Percentiles rank a stretch among this genome's conserved stretches.
phyloP scores from a whole-genome alignment of 1,139 yeast genomes.

The Meyerozyma smithsonii region DNA sequence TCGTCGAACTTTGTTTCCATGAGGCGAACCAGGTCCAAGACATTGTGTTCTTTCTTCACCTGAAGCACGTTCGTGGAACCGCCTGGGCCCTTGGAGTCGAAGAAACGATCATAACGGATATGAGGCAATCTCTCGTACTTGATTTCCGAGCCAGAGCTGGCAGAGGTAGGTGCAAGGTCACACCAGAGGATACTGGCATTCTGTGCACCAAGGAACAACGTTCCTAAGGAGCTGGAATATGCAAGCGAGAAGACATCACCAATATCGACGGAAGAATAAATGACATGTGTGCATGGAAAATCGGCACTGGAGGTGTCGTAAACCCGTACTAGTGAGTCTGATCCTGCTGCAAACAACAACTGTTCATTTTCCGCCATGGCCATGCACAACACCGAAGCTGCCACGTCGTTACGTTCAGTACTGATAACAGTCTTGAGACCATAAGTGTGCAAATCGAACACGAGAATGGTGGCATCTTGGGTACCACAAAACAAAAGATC shows the following conservation, averaged over 20 bases:
- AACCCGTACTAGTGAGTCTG: constrained; percentile 82
- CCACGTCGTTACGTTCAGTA: constrained; percentile 46
- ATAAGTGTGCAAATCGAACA: constrained; percentile 65
- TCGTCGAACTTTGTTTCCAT: constrained; percentile 68
- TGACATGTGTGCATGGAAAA: constrained; percentile 51
- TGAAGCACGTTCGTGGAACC: constrained; percentile 27
- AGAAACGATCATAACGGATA: constrained; percentile 76
- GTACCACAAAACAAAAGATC: constrained; percentile 84
- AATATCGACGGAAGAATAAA: constrained; percentile 80
- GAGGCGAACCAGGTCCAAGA: constrained; percentile 17
- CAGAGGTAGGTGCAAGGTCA: constrained; percentile 19
- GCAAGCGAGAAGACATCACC: constrained; percentile 89
- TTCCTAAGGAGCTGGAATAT: constrained; percentile 57
- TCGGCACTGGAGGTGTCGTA: constrained; percentile 52
- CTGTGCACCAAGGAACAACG: constrained; percentile 84
- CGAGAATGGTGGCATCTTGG: constrained; percentile 76
- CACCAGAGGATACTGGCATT: constrained; percentile 86
- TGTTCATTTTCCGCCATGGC: constrained; percentile 55
- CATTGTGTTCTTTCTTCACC: background rate
- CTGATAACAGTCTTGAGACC: constrained; percentile 39
- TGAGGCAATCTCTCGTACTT: constrained; percentile 58
- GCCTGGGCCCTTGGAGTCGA: constrained; percentile 87
- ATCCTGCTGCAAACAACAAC: constrained; percentile 76
- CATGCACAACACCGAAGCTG: constrained; percentile 70
- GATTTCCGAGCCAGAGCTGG: constrained; percentile 8